phyloP scores from a whole-genome alignment of 805 yeast species.

The Teunomyces barrocoloradensis region DNA sequence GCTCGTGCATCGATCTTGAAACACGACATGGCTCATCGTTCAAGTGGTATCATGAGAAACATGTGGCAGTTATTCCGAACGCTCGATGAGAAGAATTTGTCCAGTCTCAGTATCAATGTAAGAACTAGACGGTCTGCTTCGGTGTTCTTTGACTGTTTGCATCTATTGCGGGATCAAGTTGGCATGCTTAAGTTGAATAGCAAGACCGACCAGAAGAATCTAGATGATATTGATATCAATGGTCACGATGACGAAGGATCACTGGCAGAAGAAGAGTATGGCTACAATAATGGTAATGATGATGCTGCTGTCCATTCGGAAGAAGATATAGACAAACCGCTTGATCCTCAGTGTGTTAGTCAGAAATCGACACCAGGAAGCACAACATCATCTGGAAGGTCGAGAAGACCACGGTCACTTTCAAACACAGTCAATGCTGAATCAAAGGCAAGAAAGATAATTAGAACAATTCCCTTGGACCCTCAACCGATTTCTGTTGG shows the following conservation, averaged over 20 bases:
- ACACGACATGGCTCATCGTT: constrained; percentile 89
- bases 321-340: constrained; percentile 6
- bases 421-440: constrained; percentile 63
- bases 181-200: constrained; percentile 71
- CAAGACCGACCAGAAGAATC: constrained; percentile 22
- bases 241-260: constrained; percentile 20
- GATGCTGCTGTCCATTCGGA: constrained; percentile 22
- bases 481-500: constrained; percentile 67
- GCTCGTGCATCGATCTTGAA: constrained; percentile 80
- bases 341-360: constrained; percentile 12
- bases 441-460: constrained; percentile 68
- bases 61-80: constrained; percentile 86
- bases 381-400: constrained; percentile 29
- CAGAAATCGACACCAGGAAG: constrained; percentile 40
- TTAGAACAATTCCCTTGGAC: constrained; percentile 76
- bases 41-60: constrained; percentile 90
- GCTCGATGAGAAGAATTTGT: constrained; percentile 52
- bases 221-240: constrained; percentile 17
- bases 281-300: constrained; percentile 18
- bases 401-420: constrained; percentile 46
- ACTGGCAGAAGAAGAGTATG: constrained; percentile 14
- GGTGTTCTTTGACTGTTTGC: constrained; percentile 86
- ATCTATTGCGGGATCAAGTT: constrained; percentile 79
- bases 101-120: constrained; percentile 50
- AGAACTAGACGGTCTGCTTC: constrained; percentile 89